These are phyloP conservation scores for Russula vinacea DNA, from an alignment of 768 basidiomycete species.

Conservation along the genomic window DNA sequence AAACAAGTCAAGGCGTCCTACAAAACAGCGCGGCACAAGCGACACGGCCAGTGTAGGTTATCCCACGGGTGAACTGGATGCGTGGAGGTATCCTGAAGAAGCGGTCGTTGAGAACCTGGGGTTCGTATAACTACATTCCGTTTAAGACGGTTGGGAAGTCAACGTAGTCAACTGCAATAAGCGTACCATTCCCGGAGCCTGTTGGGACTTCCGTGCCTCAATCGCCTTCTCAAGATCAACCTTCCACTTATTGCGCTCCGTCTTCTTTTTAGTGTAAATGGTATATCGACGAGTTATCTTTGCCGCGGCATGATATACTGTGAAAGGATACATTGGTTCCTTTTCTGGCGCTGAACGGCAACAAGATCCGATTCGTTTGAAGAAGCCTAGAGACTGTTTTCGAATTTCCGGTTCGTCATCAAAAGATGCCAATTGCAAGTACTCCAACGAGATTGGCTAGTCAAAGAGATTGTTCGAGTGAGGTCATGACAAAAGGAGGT, in stretches of 20 bases:
- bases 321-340: background rate
- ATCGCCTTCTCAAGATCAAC: background rate
- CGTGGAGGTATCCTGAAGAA: slow-evolving; percentile 12
- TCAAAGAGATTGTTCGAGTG: background rate
- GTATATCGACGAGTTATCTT: slow-evolving; percentile 12
- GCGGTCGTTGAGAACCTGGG: slow-evolving; percentile 2
- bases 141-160: background rate
- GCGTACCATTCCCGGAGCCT: background rate
- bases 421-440: slow-evolving; percentile 2
- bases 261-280: background rate
- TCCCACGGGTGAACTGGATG: background rate
- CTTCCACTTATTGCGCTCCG: slow-evolving; percentile 8
- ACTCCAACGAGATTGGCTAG: slow-evolving; percentile 4
- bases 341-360: background rate
- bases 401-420: background rate
- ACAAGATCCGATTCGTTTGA: background rate
- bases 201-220: background rate
- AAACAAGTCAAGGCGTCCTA: background rate
- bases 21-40: slow-evolving; percentile 1
- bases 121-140: slow-evolving; percentile 6
- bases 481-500: background rate
- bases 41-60: background rate
- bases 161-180: background rate
- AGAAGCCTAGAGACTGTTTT: background rate
- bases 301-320: slow-evolving; percentile 4